Conservation (phyloP, 2,329 filamentous ascomycete genomes). For the Biscogniauxia sp. region DNA sequence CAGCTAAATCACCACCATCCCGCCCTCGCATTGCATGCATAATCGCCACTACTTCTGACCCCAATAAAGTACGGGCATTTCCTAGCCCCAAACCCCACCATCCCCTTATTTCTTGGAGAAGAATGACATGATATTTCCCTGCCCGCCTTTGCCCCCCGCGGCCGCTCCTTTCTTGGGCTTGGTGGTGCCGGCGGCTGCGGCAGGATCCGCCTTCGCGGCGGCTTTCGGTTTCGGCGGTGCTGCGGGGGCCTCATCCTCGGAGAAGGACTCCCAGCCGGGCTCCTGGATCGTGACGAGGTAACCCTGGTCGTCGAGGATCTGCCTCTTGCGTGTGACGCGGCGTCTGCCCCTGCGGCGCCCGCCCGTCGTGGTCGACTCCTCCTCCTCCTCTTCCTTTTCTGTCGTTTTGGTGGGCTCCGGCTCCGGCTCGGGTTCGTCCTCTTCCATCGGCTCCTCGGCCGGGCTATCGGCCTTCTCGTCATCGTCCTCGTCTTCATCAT, state of each 20-base stretch:
- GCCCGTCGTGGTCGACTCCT: constrained; percentile 26
- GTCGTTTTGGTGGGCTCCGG: constrained; percentile 20
- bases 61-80: too few relatives aligned
- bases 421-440: constrained; percentile 23
- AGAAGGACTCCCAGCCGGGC: constrained; percentile 35
- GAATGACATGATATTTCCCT: constrained; percentile 37
- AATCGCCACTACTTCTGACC: too few relatives aligned
- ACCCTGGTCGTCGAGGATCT: constrained; percentile 34
- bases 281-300: constrained; percentile 36
- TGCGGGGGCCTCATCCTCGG: constrained; percentile 31
- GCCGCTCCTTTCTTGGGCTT: constrained; percentile 27
- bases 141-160: constrained; percentile 22
- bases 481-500: constrained; percentile 33
- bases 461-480: constrained; percentile 21
- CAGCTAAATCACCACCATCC: too few relatives aligned
- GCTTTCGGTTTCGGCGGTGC: constrained; percentile 23
- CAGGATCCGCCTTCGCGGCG: constrained; percentile 20
- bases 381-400: constrained; percentile 27
- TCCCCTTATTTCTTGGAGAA: constrained; percentile 32
- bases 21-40: too few relatives aligned
- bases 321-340: constrained; percentile 33
- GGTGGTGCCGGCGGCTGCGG: constrained; percentile 1
- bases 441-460: constrained; percentile 29
- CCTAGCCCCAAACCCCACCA: neutral
- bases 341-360: constrained; percentile 32